phyloP scores from a whole-genome alignment of 257 asterid species.

The Jacaranda mimosifolia region DNA sequence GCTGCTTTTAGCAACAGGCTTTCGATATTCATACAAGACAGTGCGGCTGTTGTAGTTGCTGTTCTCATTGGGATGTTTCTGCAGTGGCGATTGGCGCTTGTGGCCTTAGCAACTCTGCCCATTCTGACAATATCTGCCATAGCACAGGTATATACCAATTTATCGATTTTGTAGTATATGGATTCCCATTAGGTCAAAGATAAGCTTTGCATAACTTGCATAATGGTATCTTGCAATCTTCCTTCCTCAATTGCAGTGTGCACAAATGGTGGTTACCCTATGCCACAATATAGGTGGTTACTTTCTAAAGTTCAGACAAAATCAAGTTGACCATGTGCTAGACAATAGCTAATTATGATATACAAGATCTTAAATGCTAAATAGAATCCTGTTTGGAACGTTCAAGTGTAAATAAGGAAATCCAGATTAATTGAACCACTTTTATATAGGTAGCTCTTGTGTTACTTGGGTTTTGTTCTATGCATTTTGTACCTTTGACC shows the following conservation, averaged over 20 bases:
- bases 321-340: too few relatives aligned
- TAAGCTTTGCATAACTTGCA: background rate
- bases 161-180: slow-evolving; percentile 17
- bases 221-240: background rate
- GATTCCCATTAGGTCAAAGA: slow-evolving; percentile 1
- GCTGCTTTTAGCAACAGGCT: slow-evolving; percentile 99
- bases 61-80: slow-evolving; percentile 92
- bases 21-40: slow-evolving; percentile 95
- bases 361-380: too few relatives aligned
- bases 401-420: too few relatives aligned
- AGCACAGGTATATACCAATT: slow-evolving; percentile 82
- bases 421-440: too few relatives aligned
- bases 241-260: background rate
- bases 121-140: slow-evolving; percentile 88
- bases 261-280: background rate
- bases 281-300: too few relatives aligned
- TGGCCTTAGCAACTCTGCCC: slow-evolving; percentile 96
- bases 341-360: too few relatives aligned
- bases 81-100: slow-evolving; percentile 97
- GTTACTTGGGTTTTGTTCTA: too few relatives aligned
- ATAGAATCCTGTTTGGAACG: too few relatives aligned
- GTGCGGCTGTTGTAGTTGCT: slow-evolving; percentile 94
- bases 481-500: too few relatives aligned
- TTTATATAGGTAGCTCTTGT: too few relatives aligned
- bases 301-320: too few relatives aligned